Conservation (phyloP, 768 basidiomycete species). For the Boletales sp. region DNA sequence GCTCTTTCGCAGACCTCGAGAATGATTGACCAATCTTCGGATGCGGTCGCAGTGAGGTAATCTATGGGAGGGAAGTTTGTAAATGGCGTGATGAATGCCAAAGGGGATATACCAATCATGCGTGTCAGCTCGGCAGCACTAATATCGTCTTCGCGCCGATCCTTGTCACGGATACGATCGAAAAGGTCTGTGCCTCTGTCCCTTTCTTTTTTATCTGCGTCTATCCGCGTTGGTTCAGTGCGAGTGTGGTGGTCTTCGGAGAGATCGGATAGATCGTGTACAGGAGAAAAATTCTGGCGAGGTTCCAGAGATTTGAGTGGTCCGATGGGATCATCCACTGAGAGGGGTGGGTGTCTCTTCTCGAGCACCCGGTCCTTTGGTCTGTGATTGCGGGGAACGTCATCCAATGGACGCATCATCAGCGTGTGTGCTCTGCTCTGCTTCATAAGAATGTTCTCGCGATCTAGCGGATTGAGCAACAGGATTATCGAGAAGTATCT, state of each 20-base stretch:
- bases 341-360: constrained; percentile 29
- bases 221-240: constrained; percentile 27
- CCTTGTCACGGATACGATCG: constrained; percentile 30
- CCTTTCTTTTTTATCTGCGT: constrained; percentile 40
- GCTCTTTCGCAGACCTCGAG: constrained; percentile 85
- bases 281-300: constrained; percentile 23
- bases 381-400: constrained; percentile 11
- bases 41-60: constrained; percentile 70
- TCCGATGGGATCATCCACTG: constrained; percentile 37
- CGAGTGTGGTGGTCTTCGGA: constrained; percentile 30
- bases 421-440: too few species aligned
- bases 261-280: constrained; percentile 19
- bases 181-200: constrained; percentile 35
- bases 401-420: too few species aligned
- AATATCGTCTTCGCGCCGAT: constrained; percentile 42
- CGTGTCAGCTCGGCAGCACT: constrained; percentile 54
- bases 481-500: too few species aligned
- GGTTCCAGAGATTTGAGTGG: constrained; percentile 66
- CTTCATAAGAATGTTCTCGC: too few species aligned
- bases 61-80: constrained; percentile 36
- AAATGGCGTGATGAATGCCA: neutral
- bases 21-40: constrained; percentile 80
- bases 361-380: constrained; percentile 18
- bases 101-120: constrained; percentile 56
- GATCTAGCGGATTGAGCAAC: too few species aligned